Base-by-base conservation (phyloP, 2,329 filamentous ascomycete species). In the Claviceps cyperi region DNA sequence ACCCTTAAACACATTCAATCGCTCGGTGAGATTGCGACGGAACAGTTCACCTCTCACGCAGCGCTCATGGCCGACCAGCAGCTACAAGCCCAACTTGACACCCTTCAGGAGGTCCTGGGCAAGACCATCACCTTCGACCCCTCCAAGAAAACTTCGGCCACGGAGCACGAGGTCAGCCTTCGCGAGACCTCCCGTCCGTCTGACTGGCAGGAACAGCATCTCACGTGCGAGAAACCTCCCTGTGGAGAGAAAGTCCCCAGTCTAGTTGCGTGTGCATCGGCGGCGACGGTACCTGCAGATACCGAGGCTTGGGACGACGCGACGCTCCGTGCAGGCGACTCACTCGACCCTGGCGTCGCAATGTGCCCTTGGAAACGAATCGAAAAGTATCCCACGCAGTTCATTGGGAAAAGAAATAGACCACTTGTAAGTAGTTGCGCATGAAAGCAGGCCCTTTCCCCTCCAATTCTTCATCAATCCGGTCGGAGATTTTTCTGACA, bases 331-430 rank as follows among this genome's bases (percentile, higher is more conserved):
- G 49, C 54, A 7, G 63, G 61, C 1, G 54, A 66, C 21, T 47
- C 55, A 2, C 47, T 60, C 4, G 53, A 56, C 1, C 47, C 59
- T 11, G 47, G 57, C 0, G 60, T 65, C 15, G 46, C 50, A 1
- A 76, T 81, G 54, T 70, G 69, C 39, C 68, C 76, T 0, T 79
- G 75, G 70, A 66, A 67, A 22, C 65, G 78, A 0, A 64, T 86
- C 22, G 63, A 67, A 24, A 71, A 69, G 19, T 88, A 83, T 57
- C 77, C 79, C 0, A 72, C 76, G 54, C 70, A 66, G 50, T 86
- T 76, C 60, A 75, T 82, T 43, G 73, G 75, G 50, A 72, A 71
- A 52, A 53, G 51, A 52, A 84, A 77, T 58, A 66, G 58, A 54
- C 74, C 64, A 59, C 72, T 57, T 55, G 77, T 69, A 63, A 57